These are phyloP conservation scores for Davidsoniella neocaledoniae DNA, from an alignment of 2,329 filamentous ascomycete species.

Conservation along the genomic window DNA sequence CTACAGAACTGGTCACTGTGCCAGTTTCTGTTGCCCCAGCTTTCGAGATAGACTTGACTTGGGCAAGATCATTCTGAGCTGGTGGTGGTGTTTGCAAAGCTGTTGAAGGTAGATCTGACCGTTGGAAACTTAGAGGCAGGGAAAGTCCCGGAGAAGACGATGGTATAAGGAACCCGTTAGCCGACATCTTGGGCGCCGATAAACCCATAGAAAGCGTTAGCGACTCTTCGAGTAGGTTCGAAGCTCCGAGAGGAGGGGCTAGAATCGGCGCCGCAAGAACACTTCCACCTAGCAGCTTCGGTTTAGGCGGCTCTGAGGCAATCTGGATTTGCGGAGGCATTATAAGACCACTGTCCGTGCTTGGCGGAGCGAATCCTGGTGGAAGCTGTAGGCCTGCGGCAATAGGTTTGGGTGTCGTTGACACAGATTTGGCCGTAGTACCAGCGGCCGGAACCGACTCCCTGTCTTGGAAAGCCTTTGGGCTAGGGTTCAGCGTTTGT, in stretches of 20 bases:
- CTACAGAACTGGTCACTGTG: neutral
- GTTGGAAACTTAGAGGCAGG: conserved; percentile 1
- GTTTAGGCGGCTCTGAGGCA: neutral
- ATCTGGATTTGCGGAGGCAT: conserved; percentile 5
- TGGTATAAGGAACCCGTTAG: conserved; percentile 13
- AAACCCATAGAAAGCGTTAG: conserved; percentile 15
- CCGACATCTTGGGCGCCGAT: conserved; percentile 14
- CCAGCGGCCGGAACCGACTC: neutral
- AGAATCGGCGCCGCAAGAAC: conserved; percentile 25
- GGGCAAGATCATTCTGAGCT: no score
- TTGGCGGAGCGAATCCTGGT: conserved; percentile 10
- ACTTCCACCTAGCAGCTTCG: conserved; percentile 11
- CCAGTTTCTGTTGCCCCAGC: neutral
- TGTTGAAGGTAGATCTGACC: neutral
- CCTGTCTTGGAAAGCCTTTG: neutral
- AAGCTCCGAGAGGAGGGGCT: conserved; percentile 19
- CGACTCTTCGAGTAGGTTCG: conserved; percentile 10
- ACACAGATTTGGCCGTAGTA: neutral
- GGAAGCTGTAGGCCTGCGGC: conserved; percentile 9
- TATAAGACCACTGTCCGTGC: conserved; percentile 1
- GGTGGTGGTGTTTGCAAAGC: no score
- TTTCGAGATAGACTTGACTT: neutral
- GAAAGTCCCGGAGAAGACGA: conserved; percentile 12
- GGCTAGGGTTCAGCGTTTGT: neutral
- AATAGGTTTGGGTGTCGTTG: neutral